phyloP scores from a whole-genome alignment of 495 filamentous ascomycete genomes.

The Daldinia decipiens region DNA sequence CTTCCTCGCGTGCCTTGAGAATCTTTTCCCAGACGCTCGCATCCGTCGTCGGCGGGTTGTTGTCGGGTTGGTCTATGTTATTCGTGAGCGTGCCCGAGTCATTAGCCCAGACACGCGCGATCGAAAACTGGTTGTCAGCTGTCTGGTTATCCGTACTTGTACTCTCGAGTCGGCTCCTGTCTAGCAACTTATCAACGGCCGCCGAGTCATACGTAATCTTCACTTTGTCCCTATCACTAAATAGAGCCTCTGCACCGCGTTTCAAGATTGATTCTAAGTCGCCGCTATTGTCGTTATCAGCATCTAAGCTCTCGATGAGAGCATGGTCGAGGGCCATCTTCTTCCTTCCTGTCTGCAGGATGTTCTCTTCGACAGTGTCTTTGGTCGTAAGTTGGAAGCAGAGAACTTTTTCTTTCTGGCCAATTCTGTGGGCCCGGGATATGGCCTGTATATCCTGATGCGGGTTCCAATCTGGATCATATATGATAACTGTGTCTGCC shows the following conservation, averaged over 20 bases:
- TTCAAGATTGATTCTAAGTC: conserved; percentile 90
- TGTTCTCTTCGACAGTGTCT: conserved; percentile 90
- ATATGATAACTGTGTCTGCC: conserved; percentile 97
- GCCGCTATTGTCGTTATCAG: conserved; percentile 74
- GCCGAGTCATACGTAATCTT: conserved; percentile 79
- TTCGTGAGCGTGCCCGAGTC: conserved; percentile 62
- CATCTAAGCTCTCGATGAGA: conserved; percentile 88
- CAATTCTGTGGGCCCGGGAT: conserved; percentile 93
- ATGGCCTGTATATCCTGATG: conserved; percentile 97
- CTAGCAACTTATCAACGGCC: conserved; percentile 86
- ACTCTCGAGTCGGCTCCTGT: conserved; percentile 83
- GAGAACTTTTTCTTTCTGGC: conserved; percentile 93
- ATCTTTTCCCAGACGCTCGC: conserved; percentile 88
- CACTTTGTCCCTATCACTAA: conserved; percentile 73
- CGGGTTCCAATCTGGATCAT: conserved; percentile 98
- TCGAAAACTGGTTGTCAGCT: conserved; percentile 83
- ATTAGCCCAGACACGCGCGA: conserved; percentile 93
- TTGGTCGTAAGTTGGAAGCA: conserved; percentile 95
- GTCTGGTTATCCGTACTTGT: conserved; percentile 67
- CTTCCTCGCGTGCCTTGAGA: conserved; percentile 79
- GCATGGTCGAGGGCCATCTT: conserved; percentile 95
- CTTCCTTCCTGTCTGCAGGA: conserved; percentile 93
- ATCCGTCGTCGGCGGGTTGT: conserved; percentile 64
- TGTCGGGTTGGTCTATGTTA: conserved; percentile 61
- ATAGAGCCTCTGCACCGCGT: conserved; percentile 87